A percentile compares a stretch with the other conserved stretches of the same genome.
Conservation (phyloP, 2,329 filamentous ascomycete genomes). For the Talaromyces atroroseus region DNA sequence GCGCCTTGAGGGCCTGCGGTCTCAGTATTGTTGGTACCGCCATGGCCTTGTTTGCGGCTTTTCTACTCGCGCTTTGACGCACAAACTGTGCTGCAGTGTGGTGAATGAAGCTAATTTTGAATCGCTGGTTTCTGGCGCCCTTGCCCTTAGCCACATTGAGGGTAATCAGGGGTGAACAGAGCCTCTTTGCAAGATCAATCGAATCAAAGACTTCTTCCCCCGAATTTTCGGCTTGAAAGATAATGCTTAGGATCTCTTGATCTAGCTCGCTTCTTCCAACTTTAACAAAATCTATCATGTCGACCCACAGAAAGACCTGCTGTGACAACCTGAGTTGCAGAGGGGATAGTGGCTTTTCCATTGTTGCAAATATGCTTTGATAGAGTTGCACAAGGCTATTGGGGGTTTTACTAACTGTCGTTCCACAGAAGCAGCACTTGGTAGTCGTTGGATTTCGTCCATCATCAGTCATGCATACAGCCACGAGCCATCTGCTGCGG, state of each 20-base stretch:
- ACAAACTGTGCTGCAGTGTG: conserved; percentile 3
- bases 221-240: conserved; percentile 2
- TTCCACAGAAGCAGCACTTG: not conserved
- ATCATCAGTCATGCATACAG: conserved; percentile 8
- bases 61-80: not conserved
- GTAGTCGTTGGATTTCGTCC: conserved; percentile 8
- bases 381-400: not conserved
- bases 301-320: conserved; percentile 7
- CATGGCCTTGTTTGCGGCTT: not conserved
- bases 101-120: not conserved
- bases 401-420: not conserved
- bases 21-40: not conserved
- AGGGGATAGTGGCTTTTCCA: conserved; percentile 4
- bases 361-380: not conserved
- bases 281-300: not conserved
- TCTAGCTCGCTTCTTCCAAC: not conserved
- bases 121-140: not conserved
- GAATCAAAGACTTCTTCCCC: conserved; percentile 6
- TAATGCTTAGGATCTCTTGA: not conserved
- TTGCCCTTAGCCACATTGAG: not conserved
- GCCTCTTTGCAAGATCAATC: not conserved
- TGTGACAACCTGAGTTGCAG: conserved; percentile 1
- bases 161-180: not conserved
- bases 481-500: conserved; percentile 5
- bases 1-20: conserved; percentile 1